phyloP scores from a whole-genome alignment of 2,329 filamentous ascomycete genomes.

The Sphaerulina vaccinii region DNA sequence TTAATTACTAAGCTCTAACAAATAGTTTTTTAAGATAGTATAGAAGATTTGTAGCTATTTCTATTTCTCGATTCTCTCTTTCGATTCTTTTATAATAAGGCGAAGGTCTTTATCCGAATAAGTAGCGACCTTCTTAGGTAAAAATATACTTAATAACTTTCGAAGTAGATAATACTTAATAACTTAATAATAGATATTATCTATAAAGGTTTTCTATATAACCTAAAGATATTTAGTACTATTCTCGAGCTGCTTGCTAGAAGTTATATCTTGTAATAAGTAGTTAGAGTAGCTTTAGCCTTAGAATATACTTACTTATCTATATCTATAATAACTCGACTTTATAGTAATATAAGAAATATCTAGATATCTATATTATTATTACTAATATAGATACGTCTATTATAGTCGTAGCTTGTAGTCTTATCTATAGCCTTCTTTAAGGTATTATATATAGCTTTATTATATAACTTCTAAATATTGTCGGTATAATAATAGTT shows the following conservation, averaged over 20 bases:
- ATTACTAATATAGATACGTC: conserved; percentile 5
- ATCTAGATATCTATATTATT: conserved; percentile 1
- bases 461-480: background rate
- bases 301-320: conserved; percentile 2
- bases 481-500: conserved; percentile 5
- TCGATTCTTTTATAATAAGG: background rate
- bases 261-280: conserved; percentile 5
- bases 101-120: conserved; percentile 6
- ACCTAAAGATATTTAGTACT: background rate
- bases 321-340: conserved; percentile 1
- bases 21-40: too few species aligned
- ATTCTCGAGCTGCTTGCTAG: too few species aligned
- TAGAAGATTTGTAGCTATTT: conserved; percentile 1
- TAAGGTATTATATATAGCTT: background rate
- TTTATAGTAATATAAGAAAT: conserved; percentile 5
- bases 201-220: too few species aligned
- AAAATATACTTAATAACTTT: conserved; percentile 4
- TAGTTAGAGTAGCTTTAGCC: conserved; percentile 1
- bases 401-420: conserved; percentile 3
- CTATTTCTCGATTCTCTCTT: background rate
- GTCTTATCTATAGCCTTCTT: conserved; percentile 5
- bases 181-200: background rate
- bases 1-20: too few species aligned
- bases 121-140: background rate
- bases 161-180: conserved; percentile 4